Evolutionary conservation across 106 monocot species (phyloP).

Genomic region (Apostasia ramifera): DNA sequence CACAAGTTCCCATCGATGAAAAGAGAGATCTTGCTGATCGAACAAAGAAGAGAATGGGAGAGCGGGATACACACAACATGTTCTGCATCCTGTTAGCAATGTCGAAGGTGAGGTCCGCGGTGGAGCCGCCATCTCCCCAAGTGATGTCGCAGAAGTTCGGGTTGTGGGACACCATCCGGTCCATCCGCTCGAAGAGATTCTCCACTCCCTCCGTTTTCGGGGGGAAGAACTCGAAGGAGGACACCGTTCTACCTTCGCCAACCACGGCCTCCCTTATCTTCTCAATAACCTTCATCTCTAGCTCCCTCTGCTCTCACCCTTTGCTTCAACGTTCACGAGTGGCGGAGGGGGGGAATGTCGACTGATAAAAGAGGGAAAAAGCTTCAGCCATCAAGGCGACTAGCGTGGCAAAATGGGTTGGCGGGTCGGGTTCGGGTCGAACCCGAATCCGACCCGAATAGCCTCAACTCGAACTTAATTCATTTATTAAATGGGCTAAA

Average conservation of each 20-base stretch:
- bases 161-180: slow-evolving; percentile 79
- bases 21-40: not conserved
- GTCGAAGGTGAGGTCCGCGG: slow-evolving; percentile 80
- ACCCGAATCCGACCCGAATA: no score
- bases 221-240: slow-evolving; percentile 96
- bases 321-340: not conserved
- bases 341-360: no score
- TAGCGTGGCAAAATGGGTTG: no score
- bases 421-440: no score
- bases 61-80: slow-evolving; percentile 34
- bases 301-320: not conserved
- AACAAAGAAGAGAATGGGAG: not conserved
- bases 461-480: no score
- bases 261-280: slow-evolving; percentile 48
- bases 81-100: slow-evolving; percentile 94
- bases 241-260: slow-evolving; percentile 52
- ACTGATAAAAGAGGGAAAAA: no score
- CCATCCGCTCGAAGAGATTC: slow-evolving; percentile 92
- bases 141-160: slow-evolving; percentile 94
- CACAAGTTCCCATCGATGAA: not conserved
- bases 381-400: no score
- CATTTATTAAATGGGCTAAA: no score
- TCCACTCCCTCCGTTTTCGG: slow-evolving; percentile 83
- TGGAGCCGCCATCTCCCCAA: slow-evolving; percentile 84
- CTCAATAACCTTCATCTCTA: slow-evolving; percentile 85